Evolutionary conservation across 371 early-diverging fungal genomes (phyloP), one percentile per base, ranked within the genome.

Genomic region (Mortierella sp.): DNA sequence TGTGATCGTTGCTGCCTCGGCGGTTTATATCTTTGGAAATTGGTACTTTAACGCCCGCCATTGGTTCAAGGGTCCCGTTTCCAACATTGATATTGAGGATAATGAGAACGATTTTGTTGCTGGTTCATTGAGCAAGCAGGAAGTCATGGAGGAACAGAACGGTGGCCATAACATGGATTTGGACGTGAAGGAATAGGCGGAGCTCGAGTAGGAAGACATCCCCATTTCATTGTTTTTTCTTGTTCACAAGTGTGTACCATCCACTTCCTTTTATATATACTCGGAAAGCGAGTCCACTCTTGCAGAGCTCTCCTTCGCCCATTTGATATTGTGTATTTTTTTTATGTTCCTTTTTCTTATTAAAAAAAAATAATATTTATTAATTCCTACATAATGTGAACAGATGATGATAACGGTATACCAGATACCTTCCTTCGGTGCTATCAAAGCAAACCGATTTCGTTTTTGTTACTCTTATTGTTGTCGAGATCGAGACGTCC

Each of bases 51-150:
- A 76, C 39, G 88, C 87, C 19, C 83, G 85, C 15, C 76, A 83
- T 52, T 86, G 87, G 85, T 89, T 88, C 80, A 86, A 84, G 50
- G 90, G 87, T 4, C 86, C 89, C 41, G 69, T 69, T 3, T 56
- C 64, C 44, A 75, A 75, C 53, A 64, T 75, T 49, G 76, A 75
- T 27, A 17, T 75, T 0, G 76, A 75, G 30, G 76, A 75, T n/a
- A 60, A 69, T 19, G 58, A 69, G 41, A 23, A 54, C 11, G 71
- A 70, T 30, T 63, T 64, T 37, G 60, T 55, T 14, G 55, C 54
- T 1, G 60, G 50, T 26, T 47, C 56, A 6, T 12, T 51, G 21
- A n/a, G 44, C 3, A 57, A 63, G 39, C 8, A 39, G 6, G 60
- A 60, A 50, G 28, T 42, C 43, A 24, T 27, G 37, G 28, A 50